Evolutionary conservation across 768 basidiomycete species (phyloP).

Genomic region (Mycena sanguinolenta): DNA sequence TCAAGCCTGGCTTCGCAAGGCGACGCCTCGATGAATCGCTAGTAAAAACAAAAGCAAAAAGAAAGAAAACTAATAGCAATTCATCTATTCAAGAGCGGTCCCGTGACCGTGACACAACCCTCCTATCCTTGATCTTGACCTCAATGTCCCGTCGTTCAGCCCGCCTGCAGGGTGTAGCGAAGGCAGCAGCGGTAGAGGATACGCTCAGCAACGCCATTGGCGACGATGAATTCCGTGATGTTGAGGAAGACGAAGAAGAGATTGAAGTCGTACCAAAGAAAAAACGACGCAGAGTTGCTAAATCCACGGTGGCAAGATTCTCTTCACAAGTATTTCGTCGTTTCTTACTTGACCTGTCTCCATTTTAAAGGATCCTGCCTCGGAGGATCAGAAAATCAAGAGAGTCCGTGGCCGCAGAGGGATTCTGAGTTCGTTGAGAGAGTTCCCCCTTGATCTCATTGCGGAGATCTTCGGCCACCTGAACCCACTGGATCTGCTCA

Average conservation of each 20-base stretch:
- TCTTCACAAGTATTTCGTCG: too few species aligned
- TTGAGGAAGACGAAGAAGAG: slow-evolving; percentile 20
- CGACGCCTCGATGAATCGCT: too few species aligned
- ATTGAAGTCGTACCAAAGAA: slow-evolving; percentile 15
- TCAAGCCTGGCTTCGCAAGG: too few species aligned
- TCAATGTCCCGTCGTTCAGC: slow-evolving; percentile 27
- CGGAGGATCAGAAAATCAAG: slow-evolving; percentile 19
- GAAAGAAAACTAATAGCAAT: too few species aligned
- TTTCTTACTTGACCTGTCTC: too few species aligned
- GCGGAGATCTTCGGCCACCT: slow-evolving; percentile 60
- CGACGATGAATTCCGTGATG: slow-evolving; percentile 6
- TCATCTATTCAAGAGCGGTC: too few species aligned
- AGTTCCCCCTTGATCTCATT: slow-evolving; percentile 49
- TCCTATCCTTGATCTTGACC: background rate
- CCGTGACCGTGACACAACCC: background rate
- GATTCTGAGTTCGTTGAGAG: slow-evolving; percentile 26
- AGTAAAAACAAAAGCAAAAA: too few species aligned
- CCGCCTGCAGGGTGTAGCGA: slow-evolving; percentile 4
- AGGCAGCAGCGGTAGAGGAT: background rate
- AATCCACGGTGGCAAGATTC: background rate
- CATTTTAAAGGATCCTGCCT: background rate
- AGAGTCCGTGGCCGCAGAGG: slow-evolving; percentile 29
- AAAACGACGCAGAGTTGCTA: slow-evolving; percentile 26
- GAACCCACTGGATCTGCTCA: slow-evolving; percentile 59
- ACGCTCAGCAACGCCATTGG: background rate